Evolutionary conservation across 1,284 basidiomycete species (phyloP), one percentile per base, ranked within the genome.

Genomic region (Pholiota adiposa): DNA sequence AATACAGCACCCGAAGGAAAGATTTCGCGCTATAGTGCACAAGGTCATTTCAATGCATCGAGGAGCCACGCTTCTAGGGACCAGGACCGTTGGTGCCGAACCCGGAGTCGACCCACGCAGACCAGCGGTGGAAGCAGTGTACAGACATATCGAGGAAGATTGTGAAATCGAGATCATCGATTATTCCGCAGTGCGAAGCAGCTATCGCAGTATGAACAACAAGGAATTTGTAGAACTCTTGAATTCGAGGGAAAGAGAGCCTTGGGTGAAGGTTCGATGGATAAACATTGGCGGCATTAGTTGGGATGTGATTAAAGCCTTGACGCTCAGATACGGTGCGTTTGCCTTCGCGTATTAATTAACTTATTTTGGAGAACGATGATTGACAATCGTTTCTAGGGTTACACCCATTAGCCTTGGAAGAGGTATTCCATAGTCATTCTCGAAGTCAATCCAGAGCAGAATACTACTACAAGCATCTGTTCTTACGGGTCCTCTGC

Each of bases 261-360:
- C 79, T 1, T 87, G 85, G 82, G 81, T 80, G 29, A 85, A 82
- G 62, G 86, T 88, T 9, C 73, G 88, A 38, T 90, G 88, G 88
- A 88, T 90, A 60, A 89, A 89, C 62, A 78, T 90, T 54, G 84
- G 83, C 7, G 88, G 88, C 2, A 75, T 90, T 50, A 87, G 84
- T 62, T 90, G 87, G 87, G 87, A 89, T 68, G 85, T 90, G 9
- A 79, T 90, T 61, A 88, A 85, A 64, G 79, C 83, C 0, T 69
- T 90, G 36, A 84, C 87, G 21, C 71, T 89, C 54, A 83, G 81
- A 69, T 89, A 88, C 65, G 79, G 86, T 86, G 61, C 34, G 77
- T 71, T 14, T 44, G 33, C 34, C 44, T 52, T 11, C 16, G 14
- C 14, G 36, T 7, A 36, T 6, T 40, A 29, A 21, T 27, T 25